Conservation (phyloP, 345 rosid genomes). For the Populus deltoides region DNA sequence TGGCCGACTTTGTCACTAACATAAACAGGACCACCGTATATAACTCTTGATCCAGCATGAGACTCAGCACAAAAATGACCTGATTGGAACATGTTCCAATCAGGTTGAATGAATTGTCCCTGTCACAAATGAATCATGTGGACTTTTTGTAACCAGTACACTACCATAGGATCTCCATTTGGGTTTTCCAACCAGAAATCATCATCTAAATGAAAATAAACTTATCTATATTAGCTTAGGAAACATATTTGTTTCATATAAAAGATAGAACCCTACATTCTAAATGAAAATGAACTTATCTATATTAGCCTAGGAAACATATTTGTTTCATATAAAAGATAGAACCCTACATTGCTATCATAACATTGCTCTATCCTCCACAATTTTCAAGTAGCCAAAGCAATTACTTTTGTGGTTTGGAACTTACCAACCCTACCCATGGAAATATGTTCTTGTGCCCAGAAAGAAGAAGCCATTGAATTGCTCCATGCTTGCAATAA, state of each 20-base stretch:
- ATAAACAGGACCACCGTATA: constrained; percentile 25
- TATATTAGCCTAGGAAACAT: neutral
- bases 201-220: constrained; percentile 5
- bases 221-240: neutral
- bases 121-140: constrained; percentile 22
- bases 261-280: no score
- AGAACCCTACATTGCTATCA: no score
- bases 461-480: constrained; percentile 17
- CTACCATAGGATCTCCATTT: constrained; percentile 17
- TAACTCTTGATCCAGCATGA: constrained; percentile 35
- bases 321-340: no score
- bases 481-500: constrained; percentile 24
- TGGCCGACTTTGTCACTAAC: constrained; percentile 24
- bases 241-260: no score
- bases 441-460: constrained; percentile 13
- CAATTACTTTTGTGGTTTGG: neutral
- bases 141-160: constrained; percentile 21
- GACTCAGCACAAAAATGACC: constrained; percentile 26
- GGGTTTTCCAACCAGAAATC: constrained; percentile 20
- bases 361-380: neutral
- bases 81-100: constrained; percentile 37
- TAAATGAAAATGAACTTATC: neutral
- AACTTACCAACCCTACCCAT: constrained; percentile 17
- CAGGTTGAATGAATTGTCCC: constrained; percentile 33
- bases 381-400: neutral